Evolutionary conservation across 2,329 filamentous ascomycete species (phyloP).

Genomic region (Trichoderma koningii): DNA sequence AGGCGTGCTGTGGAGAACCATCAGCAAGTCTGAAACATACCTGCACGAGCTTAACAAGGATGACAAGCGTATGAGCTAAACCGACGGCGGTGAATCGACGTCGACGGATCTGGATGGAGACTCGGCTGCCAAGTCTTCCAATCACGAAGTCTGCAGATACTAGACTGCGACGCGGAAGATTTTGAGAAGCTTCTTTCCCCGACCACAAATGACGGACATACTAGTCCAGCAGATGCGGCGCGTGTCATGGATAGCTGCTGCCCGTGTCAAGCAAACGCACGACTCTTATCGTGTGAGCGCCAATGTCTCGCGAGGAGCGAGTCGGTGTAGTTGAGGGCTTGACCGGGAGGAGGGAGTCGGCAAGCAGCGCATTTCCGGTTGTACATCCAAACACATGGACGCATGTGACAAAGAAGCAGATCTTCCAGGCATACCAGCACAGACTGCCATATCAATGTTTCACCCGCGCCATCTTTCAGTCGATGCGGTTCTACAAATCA

Average conservation of each 20-base stretch:
- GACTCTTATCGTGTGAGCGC: neutral
- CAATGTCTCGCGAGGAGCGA: constrained; percentile 13
- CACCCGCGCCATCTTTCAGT: constrained; percentile 4
- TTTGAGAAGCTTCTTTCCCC: constrained; percentile 1
- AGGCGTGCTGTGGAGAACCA: constrained; percentile 6
- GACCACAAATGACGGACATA: neutral
- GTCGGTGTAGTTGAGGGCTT: constrained; percentile 16
- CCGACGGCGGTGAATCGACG: constrained; percentile 25
- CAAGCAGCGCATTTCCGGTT: constrained; percentile 1
- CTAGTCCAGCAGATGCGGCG: neutral
- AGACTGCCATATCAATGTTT: constrained; percentile 13
- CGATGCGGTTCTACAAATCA: neutral
- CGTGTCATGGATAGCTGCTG: constrained; percentile 5
- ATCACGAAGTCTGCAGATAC: constrained; percentile 9
- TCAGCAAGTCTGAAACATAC: constrained; percentile 14
- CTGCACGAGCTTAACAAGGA: constrained; percentile 7
- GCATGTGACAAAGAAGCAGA: constrained; percentile 1
- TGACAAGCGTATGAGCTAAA: constrained; percentile 24
- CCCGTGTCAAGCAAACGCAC: constrained; percentile 5
- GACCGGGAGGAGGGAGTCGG: neutral
- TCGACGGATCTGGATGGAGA: constrained; percentile 23
- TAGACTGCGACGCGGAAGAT: constrained; percentile 10
- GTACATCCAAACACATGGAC: constrained; percentile 1
- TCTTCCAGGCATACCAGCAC: constrained; percentile 1
- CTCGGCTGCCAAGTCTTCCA: constrained; percentile 3